These are phyloP conservation scores for Geotrichum cucujoidarum DNA, from an alignment of 1,139 yeast genomes.

Conservation along the genomic window DNA sequence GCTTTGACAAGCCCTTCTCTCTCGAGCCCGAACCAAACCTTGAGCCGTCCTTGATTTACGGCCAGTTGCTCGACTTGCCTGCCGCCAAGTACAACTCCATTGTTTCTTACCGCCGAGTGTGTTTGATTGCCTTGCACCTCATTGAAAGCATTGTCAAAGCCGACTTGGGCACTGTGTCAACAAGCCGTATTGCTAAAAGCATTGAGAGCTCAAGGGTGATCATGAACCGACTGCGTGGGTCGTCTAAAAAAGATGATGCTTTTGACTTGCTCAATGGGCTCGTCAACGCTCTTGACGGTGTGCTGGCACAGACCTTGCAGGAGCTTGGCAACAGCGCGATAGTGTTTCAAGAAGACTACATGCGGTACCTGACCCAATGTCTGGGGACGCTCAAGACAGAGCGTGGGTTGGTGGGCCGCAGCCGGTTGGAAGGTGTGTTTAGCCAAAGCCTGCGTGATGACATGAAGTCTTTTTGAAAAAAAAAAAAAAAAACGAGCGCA, in stretches of 20 bases:
- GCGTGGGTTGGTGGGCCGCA: constrained; percentile 23
- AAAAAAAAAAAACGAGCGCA: too few relatives aligned
- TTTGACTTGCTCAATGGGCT: not conserved
- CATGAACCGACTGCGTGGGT: too few relatives aligned
- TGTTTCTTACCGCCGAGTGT: constrained; percentile 6
- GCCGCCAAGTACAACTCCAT: not conserved
- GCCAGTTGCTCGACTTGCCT: not conserved
- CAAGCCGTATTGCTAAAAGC: not conserved
- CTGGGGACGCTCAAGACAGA: constrained; percentile 26
- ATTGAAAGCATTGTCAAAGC: not conserved
- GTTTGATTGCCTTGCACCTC: not conserved
- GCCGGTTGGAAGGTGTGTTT: constrained; percentile 26
- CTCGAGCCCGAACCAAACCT: not conserved
- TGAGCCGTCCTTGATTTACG: constrained; percentile 5
- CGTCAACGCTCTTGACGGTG: not conserved
- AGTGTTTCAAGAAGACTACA: constrained; percentile 25
- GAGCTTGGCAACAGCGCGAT: constrained; percentile 2
- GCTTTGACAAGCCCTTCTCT: not conserved
- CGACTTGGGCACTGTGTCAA: not conserved
- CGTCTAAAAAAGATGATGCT: not conserved
- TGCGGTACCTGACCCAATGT: constrained; percentile 27
- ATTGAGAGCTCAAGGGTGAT: not conserved
- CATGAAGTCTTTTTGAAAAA: too few relatives aligned
- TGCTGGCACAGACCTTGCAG: not conserved
- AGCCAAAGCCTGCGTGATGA: too few relatives aligned